Evolutionary conservation across 345 rosid species (phyloP).

Genomic region (Conringia planisiliqua): DNA sequence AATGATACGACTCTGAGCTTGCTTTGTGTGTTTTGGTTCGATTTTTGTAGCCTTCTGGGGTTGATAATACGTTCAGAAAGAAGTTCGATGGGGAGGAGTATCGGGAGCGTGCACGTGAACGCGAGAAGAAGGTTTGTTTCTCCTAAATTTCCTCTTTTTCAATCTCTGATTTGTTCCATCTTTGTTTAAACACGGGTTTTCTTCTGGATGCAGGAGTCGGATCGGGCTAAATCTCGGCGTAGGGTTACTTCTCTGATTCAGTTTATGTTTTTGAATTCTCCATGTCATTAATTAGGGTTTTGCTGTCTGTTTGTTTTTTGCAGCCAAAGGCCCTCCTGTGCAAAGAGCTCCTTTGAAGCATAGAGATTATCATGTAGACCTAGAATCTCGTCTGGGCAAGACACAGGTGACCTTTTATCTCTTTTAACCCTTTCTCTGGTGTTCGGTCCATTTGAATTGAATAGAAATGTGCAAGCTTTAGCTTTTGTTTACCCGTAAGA

Average conservation of each 20-base stretch:
- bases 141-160: background rate
- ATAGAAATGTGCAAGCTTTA: background rate
- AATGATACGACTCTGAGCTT: background rate
- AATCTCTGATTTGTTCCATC: background rate
- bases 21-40: slow-evolving; percentile 4
- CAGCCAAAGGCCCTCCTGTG: slow-evolving; percentile 89
- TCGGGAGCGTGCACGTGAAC: slow-evolving; percentile 83
- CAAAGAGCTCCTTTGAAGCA: slow-evolving; percentile 97
- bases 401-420: slow-evolving; percentile 58
- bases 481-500: background rate
- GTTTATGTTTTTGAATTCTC: background rate
- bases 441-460: background rate
- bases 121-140: slow-evolving; percentile 62
- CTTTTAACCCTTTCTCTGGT: background rate
- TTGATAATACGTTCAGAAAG: slow-evolving; percentile 84
- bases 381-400: slow-evolving; percentile 92
- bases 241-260: slow-evolving; percentile 29
- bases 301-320: background rate
- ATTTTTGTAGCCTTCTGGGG: slow-evolving; percentile 48
- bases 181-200: background rate
- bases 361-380: slow-evolving; percentile 94
- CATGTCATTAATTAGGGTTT: background rate
- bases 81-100: slow-evolving; percentile 80
- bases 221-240: slow-evolving; percentile 72
- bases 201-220: slow-evolving; percentile 53